Conservation (phyloP, 768 basidiomycete genomes). For the Tephrocybe rancida region DNA sequence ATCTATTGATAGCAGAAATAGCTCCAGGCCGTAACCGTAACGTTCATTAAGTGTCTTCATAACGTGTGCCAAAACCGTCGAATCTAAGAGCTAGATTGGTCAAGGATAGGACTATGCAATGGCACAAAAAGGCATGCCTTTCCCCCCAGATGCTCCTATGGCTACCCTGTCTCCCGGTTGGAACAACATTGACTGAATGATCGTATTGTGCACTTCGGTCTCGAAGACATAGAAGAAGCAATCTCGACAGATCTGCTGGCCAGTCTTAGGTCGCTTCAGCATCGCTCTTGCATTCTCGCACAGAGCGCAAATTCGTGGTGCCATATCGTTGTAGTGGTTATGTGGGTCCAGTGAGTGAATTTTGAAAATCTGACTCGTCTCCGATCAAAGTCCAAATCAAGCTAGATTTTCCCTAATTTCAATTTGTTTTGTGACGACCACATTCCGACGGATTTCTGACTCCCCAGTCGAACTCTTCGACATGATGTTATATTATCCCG, state of each 20-base stretch:
- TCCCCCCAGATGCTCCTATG: conserved; percentile 97
- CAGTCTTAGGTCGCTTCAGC: conserved; percentile 93
- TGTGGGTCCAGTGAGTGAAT: too few relatives aligned
- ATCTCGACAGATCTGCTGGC: conserved; percentile 94
- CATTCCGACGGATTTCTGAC: too few relatives aligned
- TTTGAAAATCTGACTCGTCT: too few relatives aligned
- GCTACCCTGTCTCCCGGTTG: conserved; percentile 90
- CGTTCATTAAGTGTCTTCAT: conserved; percentile 96
- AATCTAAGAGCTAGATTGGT: conserved; percentile 58
- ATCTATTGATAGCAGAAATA: conserved; percentile 95
- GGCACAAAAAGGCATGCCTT: conserved; percentile 56
- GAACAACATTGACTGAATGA: conserved; percentile 81
- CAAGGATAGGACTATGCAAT: not conserved
- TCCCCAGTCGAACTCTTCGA: too few relatives aligned
- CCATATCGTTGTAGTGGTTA: not conserved
- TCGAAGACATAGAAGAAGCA: conserved; percentile 99
- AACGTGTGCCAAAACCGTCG: conserved; percentile 95
- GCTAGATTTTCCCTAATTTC: too few relatives aligned
- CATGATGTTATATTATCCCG: too few relatives aligned
- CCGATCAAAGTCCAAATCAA: conserved; percentile 53
- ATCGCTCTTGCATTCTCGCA: conserved; percentile 72
- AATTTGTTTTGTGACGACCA: too few relatives aligned
- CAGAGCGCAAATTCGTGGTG: conserved; percentile 8
- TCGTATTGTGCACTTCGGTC: conserved; percentile 97
- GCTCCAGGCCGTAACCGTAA: conserved; percentile 88